These are phyloP conservation scores for Purpureocillium takamizusanense DNA, from an alignment of 2,329 filamentous ascomycete genomes.

Conservation along the genomic window DNA sequence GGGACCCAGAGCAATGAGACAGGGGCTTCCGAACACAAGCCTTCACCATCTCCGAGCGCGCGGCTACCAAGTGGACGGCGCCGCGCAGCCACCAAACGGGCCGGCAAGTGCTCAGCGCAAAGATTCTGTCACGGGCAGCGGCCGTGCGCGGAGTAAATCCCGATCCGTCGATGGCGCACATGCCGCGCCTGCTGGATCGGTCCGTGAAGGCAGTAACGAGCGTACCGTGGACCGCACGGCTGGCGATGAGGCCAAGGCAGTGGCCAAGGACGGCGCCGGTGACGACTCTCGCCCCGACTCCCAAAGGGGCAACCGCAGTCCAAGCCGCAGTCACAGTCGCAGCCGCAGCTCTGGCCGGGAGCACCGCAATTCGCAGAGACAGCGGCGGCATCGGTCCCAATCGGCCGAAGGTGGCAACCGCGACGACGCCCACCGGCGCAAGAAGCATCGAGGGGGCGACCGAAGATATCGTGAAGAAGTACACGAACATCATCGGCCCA, in stretches of 20 bases:
- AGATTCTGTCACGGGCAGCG: constrained; percentile 9
- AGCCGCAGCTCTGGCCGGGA: constrained; percentile 27
- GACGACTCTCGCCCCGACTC: constrained; percentile 23
- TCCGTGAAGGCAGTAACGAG: too few relatives aligned
- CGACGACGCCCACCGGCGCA: constrained; percentile 38
- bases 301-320: constrained; percentile 21
- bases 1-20: constrained; percentile 89
- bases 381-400: constrained; percentile 46
- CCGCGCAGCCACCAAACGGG: constrained; percentile 2
- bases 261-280: neutral
- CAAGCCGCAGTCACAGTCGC: constrained; percentile 14
- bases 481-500: constrained; percentile 29
- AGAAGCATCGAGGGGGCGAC: constrained; percentile 37
- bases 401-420: constrained; percentile 39
- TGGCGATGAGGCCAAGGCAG: neutral
- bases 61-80: constrained; percentile 37
- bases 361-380: constrained; percentile 37
- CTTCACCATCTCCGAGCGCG: constrained; percentile 54
- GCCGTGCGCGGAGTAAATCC: constrained; percentile 40
- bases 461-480: constrained; percentile 35
- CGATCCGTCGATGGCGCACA: constrained; percentile 1
- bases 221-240: too few relatives aligned
- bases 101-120: neutral
- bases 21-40: constrained; percentile 76
- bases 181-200: too few relatives aligned